phyloP scores from a whole-genome alignment of 2,329 filamentous ascomycete species.

The Cytospora piceicola region DNA sequence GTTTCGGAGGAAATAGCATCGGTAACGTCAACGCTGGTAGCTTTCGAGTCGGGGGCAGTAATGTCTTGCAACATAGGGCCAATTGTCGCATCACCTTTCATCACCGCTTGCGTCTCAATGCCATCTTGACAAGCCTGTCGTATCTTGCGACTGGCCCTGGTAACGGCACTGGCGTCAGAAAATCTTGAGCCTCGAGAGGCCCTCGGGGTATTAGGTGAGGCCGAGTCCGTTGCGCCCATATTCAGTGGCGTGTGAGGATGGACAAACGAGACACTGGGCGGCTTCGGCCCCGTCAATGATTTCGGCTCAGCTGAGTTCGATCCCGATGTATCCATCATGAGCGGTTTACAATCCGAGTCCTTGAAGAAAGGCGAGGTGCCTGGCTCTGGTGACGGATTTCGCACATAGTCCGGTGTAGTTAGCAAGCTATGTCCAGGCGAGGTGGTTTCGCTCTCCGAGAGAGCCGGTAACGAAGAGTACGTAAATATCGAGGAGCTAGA shows the following conservation, averaged over 20 bases:
- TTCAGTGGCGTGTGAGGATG: slow-evolving; percentile 1
- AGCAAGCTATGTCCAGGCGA: slow-evolving; percentile 39
- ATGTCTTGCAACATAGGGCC: background rate
- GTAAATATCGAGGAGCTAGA: slow-evolving; percentile 31
- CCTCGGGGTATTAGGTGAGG: background rate
- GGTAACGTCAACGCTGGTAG: background rate
- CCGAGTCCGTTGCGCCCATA: background rate
- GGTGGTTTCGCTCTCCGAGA: slow-evolving; percentile 38
- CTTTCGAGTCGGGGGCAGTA: background rate
- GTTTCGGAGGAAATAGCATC: background rate
- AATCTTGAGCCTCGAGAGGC: background rate
- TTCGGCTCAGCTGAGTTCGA: slow-evolving; percentile 1
- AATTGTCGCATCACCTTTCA: background rate
- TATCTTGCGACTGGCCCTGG: background rate
- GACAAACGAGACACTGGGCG: background rate
- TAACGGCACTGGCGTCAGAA: background rate
- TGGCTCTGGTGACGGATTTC: slow-evolving; percentile 29
- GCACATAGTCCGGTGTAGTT: slow-evolving; percentile 35
- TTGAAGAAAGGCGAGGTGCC: slow-evolving; percentile 16
- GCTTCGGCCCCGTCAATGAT: background rate
- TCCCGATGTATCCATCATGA: slow-evolving; percentile 15
- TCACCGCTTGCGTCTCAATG: background rate
- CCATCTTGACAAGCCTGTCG: background rate
- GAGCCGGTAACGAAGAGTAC: slow-evolving; percentile 39
- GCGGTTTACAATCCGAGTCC: slow-evolving; percentile 19